Evolutionary conservation across 257 asterid species (phyloP), one percentile per base, ranked within the genome.

Genomic region (Eustoma russellianum): DNA sequence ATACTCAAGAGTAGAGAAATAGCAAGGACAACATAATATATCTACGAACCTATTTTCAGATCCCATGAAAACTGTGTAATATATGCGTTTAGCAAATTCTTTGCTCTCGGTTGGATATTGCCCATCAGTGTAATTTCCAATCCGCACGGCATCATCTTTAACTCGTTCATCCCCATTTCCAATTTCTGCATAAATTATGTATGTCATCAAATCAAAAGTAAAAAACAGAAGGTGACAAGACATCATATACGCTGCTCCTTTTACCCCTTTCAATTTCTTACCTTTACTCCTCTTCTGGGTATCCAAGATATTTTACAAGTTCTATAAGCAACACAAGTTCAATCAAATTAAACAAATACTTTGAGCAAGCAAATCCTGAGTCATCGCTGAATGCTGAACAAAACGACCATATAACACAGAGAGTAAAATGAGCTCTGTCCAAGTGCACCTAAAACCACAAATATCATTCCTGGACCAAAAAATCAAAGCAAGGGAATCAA

Each of bases 1-100:
- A 24, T 24, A 24, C 30, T 24, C 30, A 1, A 24, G 30, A 24
- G 3, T 24, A 24, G 30, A 24, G 30, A 4, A 24, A 24, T 24
- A 4, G 30, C 30, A 24, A 0, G 30, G 30, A 24, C 2, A 24
- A 24, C 30, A 24, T 24, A 35, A 24, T 24, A 16, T 30, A 55
- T 45, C 56, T 41, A 60, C 75, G 75, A 59, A 80, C 96, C 98
- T 91, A 63, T 87, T 91, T 72, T 87, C 98, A 61, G 98, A 64
- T 68, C 95, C 98, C 95, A 86, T 82, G 65, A 74, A 91, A 64
- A 91, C 89, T 15, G 96, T 91, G 72, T 91, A 91, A 70, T 86
- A 91, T 43, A 91, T 66, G 63, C 98, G 95, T 53, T 71, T 77
- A 17, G 98, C 96, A 16, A 91, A 84, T 78, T 91, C 98, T 76